phyloP scores from a whole-genome alignment of 345 rosid species.

The Eucalyptus marginata region DNA sequence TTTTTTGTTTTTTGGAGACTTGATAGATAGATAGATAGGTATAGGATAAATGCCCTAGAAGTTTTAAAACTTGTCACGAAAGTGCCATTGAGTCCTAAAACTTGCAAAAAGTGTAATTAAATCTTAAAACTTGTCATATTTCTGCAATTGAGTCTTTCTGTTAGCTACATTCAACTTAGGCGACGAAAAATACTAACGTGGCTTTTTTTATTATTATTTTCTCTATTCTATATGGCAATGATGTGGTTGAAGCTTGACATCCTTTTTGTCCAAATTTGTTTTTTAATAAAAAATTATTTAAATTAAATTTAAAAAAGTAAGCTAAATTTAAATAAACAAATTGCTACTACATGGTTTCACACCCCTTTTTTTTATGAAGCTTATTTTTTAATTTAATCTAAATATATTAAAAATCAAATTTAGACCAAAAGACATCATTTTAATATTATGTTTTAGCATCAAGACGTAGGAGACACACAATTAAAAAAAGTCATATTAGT shows the following conservation, averaged over 20 bases:
- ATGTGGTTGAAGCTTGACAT: not conserved
- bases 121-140: too few species aligned
- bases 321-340: not conserved
- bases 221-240: not conserved
- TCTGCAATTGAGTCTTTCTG: too few species aligned
- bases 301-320: too few species aligned
- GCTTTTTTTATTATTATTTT: too few species aligned
- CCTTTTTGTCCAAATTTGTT: not conserved
- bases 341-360: not conserved
- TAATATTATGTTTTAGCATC: not conserved
- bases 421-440: not conserved
- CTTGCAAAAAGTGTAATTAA: not conserved
- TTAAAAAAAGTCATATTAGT: not conserved
- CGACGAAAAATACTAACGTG: fast-evolving
- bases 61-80: too few species aligned
- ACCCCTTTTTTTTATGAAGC: not conserved
- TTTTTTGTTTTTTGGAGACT: not conserved
- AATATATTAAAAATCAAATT: too few species aligned
- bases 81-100: too few species aligned
- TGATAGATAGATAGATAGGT: not conserved
- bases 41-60: not conserved
- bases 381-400: too few species aligned
- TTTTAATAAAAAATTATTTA: too few species aligned
- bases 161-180: not conserved
- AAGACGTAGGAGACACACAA: not conserved